phyloP scores from a whole-genome alignment of 106 monocot genomes.

The Allium fistulosum region DNA sequence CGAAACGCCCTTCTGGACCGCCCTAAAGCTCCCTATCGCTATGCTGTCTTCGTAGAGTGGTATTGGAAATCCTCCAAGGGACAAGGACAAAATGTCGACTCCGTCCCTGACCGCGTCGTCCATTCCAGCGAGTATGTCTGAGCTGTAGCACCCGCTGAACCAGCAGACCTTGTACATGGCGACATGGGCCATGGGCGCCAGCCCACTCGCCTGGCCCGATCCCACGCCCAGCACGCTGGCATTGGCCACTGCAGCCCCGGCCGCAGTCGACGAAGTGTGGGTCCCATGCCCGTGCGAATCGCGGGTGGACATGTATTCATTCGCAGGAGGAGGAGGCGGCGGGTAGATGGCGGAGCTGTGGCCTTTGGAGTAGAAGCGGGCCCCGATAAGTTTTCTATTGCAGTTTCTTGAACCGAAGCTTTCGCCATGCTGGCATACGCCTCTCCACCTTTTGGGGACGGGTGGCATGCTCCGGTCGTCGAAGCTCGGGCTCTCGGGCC shows the following conservation, averaged over 20 bases:
- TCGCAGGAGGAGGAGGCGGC: constrained; percentile 4
- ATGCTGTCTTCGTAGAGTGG: constrained; percentile 80
- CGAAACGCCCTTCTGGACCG: constrained; percentile 39
- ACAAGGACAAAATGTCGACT: constrained; percentile 73
- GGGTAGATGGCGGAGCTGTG: constrained; percentile 31
- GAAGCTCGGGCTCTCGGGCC: constrained; percentile 96
- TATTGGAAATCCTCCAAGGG: constrained; percentile 76
- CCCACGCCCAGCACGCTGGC: constrained; percentile 61
- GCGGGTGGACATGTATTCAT: constrained; percentile 66
- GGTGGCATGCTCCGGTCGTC: constrained; percentile 48
- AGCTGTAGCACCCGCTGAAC: constrained; percentile 89
- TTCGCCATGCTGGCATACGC: constrained; percentile 66
- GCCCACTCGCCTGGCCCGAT: constrained; percentile 44
- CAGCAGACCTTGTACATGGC: constrained; percentile 93
- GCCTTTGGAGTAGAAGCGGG: constrained; percentile 73
- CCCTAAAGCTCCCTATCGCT: constrained; percentile 81
- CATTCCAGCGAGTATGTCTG: constrained; percentile 84
- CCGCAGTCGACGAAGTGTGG: constrained; percentile 80
- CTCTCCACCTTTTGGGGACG: constrained; percentile 55
- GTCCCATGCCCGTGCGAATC: constrained; percentile 85
- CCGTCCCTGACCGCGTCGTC: constrained; percentile 82
- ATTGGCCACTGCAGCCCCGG: constrained; percentile 30
- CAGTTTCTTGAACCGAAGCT: constrained; percentile 56
- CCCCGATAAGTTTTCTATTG: constrained; percentile 90
- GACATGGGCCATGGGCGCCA: constrained; percentile 63